phyloP scores from a whole-genome alignment of 352 stramenopile genomes.

The Phytopythium litorale region DNA sequence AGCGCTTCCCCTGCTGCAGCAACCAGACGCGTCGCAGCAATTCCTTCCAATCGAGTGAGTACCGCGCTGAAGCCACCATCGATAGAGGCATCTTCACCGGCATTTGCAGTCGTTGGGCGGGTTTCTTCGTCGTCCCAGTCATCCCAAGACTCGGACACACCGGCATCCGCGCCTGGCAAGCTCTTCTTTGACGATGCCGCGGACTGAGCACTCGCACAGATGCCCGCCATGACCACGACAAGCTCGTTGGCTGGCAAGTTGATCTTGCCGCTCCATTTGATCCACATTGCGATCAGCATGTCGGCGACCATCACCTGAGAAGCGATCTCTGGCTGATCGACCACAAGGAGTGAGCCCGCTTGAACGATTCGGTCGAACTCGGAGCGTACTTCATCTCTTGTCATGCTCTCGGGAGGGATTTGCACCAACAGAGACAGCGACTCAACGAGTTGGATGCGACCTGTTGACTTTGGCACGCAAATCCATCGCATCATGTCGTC shows the following conservation, averaged over 20 bases:
- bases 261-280: background rate
- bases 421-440: constrained; percentile 26
- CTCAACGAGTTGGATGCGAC: constrained; percentile 27
- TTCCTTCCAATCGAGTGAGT: background rate
- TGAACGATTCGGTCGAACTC: constrained; percentile 7
- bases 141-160: constrained; percentile 20
- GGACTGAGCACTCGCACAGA: background rate
- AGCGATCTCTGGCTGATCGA: background rate
- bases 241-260: background rate
- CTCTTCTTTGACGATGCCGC: background rate
- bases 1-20: background rate
- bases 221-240: background rate
- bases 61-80: background rate
- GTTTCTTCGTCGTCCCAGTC: constrained; percentile 35
- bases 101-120: background rate
- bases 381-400: constrained; percentile 5
- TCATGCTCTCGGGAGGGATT: constrained; percentile 1
- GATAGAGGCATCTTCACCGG: background rate
- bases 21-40: background rate
- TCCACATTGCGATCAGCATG: constrained; percentile 25
- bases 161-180: background rate
- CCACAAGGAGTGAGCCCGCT: constrained; percentile 3
- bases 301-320: background rate
- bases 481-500: constrained; percentile 79
- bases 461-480: constrained; percentile 34